Evolutionary conservation across 495 filamentous ascomycete species (phyloP).

Genomic region (Aspergillus diversus): DNA sequence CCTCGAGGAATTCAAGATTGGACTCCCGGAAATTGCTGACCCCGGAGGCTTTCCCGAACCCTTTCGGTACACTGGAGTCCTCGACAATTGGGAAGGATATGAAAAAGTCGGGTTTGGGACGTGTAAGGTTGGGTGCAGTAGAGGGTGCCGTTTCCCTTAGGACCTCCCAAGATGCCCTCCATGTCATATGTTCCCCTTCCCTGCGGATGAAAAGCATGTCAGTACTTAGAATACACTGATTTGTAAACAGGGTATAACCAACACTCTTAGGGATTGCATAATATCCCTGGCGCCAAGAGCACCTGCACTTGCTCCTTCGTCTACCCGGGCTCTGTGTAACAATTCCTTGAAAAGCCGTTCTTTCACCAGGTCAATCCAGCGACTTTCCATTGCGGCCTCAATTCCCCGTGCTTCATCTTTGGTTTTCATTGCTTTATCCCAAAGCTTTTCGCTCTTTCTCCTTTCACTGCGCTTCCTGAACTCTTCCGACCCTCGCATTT

Average conservation of each 20-base stretch:
- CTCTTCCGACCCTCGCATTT: neutral
- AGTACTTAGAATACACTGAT: neutral
- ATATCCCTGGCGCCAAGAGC: neutral
- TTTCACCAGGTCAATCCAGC: constrained; percentile 15
- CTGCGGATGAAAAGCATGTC: neutral
- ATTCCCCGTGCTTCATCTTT: constrained; percentile 1
- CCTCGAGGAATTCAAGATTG: no score
- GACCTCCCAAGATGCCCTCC: constrained; percentile 4
- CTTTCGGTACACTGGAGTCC: neutral
- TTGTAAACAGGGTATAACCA: neutral
- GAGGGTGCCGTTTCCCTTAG: neutral
- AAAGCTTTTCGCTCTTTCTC: neutral
- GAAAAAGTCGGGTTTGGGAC: constrained; percentile 10
- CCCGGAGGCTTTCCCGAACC: neutral
- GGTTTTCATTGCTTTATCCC: neutral
- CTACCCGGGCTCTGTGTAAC: neutral
- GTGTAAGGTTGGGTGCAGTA: neutral
- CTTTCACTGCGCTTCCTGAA: neutral
- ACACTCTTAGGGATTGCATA: constrained; percentile 1
- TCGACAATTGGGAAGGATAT: constrained; percentile 12
- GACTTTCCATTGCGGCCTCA: neutral
- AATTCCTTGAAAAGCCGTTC: constrained; percentile 7
- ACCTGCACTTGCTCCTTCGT: neutral
- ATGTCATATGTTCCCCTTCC: constrained; percentile 7
- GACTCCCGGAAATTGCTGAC: constrained; percentile 1